Base-by-base conservation (phyloP, 371 early-diverging fungal genomes). In the Smittium culicis region DNA sequence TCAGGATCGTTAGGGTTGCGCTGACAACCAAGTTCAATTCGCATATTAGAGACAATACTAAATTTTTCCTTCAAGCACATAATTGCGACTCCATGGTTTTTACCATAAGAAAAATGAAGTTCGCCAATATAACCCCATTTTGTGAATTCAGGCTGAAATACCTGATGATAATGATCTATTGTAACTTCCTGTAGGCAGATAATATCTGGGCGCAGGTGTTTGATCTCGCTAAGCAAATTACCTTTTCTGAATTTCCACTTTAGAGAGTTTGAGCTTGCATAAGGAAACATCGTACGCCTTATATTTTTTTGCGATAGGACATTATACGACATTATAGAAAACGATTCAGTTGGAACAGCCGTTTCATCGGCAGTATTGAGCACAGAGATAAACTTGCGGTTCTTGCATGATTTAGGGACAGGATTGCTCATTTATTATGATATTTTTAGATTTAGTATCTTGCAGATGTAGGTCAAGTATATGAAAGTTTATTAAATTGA, bases 181-280 rank as follows among this genome's bases (percentile, higher is more conserved):
- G 73, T 79, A 0, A 83, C 78, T 63, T 84, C 84, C 66, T 82
- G 82, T 28, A 84, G 69, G 54, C 79, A 79, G 27, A 79, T 76
- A 14, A 82, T 72, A 67, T 79, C 79, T n/a, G 81, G 73, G 33
- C 69, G 62, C 33, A 61, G 65, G 35, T 71, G 54, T 0, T 65
- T 54, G 0, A 81, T 55, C 65, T 80, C 79, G 17, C 45, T 57
- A 3, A 79, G 54, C 25, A 81, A 24, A 34, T 54, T 62, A 0
- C 60, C 34, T 25, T 67, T 67, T 17, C 79, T 71, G 1, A 35
- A 30, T 60, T 75, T 77, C 76, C 71, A 69, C 28, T 71, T 73
- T 27, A 78, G 69, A 14, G 72, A 62, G 3, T 57, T 54, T 28
- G 74, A 72, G 60, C 65, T 72, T 24, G 79, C 75, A 61, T 81